Percentiles rank a stretch among this genome's conserved stretches.
These are phyloP conservation scores for Penicillium crustosum DNA, from an alignment of 2,329 filamentous ascomycete species.

Conservation along the genomic window DNA sequence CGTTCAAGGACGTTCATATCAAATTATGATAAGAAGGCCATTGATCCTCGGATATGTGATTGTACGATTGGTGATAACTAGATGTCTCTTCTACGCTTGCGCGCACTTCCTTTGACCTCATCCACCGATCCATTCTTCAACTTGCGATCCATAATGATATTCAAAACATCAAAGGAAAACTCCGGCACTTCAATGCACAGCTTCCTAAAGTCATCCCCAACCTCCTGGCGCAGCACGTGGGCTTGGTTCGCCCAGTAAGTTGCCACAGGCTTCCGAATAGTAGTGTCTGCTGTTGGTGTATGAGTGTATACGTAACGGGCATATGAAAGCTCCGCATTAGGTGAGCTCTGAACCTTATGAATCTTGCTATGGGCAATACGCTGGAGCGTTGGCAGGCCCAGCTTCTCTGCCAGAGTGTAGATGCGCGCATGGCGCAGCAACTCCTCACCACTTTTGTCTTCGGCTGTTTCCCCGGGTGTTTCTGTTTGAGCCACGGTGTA, in stretches of 20 bases:
- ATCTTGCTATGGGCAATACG: slow-evolving; percentile 83
- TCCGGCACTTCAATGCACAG: slow-evolving; percentile 88
- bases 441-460: slow-evolving; percentile 77
- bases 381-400: slow-evolving; percentile 67
- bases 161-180: slow-evolving; percentile 90
- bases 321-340: slow-evolving; percentile 86
- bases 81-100: slow-evolving; percentile 40
- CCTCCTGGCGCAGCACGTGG: slow-evolving; percentile 79
- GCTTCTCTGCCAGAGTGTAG: slow-evolving; percentile 83
- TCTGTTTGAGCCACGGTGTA: slow-evolving; percentile 70
- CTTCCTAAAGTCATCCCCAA: slow-evolving; percentile 77
- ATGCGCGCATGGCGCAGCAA: slow-evolving; percentile 85
- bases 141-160: slow-evolving; percentile 49
- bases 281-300: slow-evolving; percentile 66
- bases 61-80: slow-evolving; percentile 14
- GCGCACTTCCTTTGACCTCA: slow-evolving; percentile 36
- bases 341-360: slow-evolving; percentile 83
- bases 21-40: neutral
- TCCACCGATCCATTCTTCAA: slow-evolving; percentile 43
- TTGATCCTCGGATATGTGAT: neutral
- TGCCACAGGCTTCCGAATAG: slow-evolving; percentile 79
- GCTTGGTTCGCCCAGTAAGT: slow-evolving; percentile 83
- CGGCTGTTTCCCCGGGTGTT: slow-evolving; percentile 60
- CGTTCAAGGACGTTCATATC: neutral
- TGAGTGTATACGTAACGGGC: slow-evolving; percentile 86